phyloP scores from a whole-genome alignment of 2,329 filamentous ascomycete genomes.

The Sarocladium oryzae region DNA sequence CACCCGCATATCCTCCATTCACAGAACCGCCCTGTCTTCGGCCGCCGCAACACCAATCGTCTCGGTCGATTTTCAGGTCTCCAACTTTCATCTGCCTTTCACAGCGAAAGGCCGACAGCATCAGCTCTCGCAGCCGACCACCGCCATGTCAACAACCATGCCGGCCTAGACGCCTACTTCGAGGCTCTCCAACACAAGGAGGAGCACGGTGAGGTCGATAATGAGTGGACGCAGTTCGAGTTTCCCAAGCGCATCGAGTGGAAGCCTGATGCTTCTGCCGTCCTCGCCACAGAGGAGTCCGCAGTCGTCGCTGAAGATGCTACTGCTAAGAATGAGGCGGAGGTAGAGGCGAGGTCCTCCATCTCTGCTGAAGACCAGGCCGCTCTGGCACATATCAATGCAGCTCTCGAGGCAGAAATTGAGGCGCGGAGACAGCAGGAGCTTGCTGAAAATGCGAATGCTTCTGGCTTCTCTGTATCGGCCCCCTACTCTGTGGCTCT shows the following conservation, averaged over 20 bases:
- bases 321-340: slow-evolving; percentile 26
- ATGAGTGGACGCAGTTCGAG: slow-evolving; percentile 89
- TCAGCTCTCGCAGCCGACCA: slow-evolving; percentile 44
- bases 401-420: slow-evolving; percentile 75
- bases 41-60: slow-evolving; percentile 49
- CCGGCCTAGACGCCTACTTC: slow-evolving; percentile 81
- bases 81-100: slow-evolving; percentile 68
- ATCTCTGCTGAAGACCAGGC: slow-evolving; percentile 45
- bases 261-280: slow-evolving; percentile 58
- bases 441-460: slow-evolving; percentile 35
- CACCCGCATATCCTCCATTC: slow-evolving; percentile 72
- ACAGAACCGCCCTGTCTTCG: slow-evolving; percentile 60
- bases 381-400: slow-evolving; percentile 75
- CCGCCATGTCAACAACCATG: slow-evolving; percentile 48
- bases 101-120: slow-evolving; percentile 47
- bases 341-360: slow-evolving; percentile 25
- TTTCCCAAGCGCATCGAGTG: slow-evolving; percentile 85
- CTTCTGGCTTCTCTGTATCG: slow-evolving; percentile 29
- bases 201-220: slow-evolving; percentile 54
- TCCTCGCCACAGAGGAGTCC: slow-evolving; percentile 54
- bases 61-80: slow-evolving; percentile 48
- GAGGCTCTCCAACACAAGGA: slow-evolving; percentile 81
- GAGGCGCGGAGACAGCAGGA: slow-evolving; percentile 44
- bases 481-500: slow-evolving; percentile 32
- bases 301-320: slow-evolving; percentile 24